Base-by-base conservation (phyloP, 1,139 yeast species). In the Suhomyces kunorum region DNA sequence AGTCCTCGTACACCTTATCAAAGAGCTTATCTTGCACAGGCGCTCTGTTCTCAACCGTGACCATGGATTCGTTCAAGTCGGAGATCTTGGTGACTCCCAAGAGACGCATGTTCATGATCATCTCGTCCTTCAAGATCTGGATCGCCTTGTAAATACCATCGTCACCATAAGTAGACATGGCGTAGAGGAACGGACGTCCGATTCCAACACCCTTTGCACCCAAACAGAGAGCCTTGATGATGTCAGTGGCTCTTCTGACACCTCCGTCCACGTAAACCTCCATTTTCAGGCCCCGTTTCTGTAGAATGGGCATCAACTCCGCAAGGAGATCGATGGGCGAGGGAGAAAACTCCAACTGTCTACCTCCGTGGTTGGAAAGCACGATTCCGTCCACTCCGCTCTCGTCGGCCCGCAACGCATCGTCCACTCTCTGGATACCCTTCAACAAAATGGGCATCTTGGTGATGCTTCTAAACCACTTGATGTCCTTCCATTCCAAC, bases 51-150 rank as follows among this genome's bases (percentile, higher is more conserved):
- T 61, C 48, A 36, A 57, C 53, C 44, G 71, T 76, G 23, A 73
- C 55, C 45, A 53, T 68, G 16, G 48, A 42, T 11, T 81, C 81
- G 48, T 78, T 71, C 47, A 90, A 70, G 31, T 88, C 83, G 34
- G 73, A 76, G 15, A 90, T 66, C 18, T 71, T 71, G 16, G 78
- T 80, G 24, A 78, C 95, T 31, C 97, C 98, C 37, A 90, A 66
- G 36, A 89, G 70, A 49, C 96, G 74, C 97, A 90, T 87, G 61
- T 84, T 81, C 92, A 88, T 86, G 47, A 77, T 80, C 59, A 90
- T 62, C 59, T 90, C 98, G 45, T 83, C 89, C 56, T 82, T 84
- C 51, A 90, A 69, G 35, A 88, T 66, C 53, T 84, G 89, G 49
- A 86, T 82, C 7, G 95, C 92, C 51, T 78, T 79, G 40, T 71